phyloP scores from a whole-genome alignment of 192 early-diverging fungal genomes.

The Phycomyces blakesleeanus region DNA sequence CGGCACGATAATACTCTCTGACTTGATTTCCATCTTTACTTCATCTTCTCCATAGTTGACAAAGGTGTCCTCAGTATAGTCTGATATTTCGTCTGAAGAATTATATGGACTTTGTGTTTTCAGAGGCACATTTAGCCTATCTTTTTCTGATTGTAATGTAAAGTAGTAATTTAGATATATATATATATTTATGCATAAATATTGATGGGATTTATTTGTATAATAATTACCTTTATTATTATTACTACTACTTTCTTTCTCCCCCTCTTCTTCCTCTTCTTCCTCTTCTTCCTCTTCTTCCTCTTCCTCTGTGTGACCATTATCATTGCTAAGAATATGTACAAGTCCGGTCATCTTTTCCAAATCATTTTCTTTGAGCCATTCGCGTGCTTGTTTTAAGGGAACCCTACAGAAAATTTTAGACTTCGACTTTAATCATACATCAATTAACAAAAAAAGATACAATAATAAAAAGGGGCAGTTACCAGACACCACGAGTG shows the following conservation, averaged over 20 bases:
- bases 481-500: constrained; percentile 1
- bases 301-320: not conserved
- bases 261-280: no score
- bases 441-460: not conserved
- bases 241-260: no score
- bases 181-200: no score
- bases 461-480: not conserved
- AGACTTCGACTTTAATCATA: not conserved
- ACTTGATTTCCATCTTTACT: not conserved
- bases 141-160: no score
- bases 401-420: not conserved
- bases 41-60: not conserved
- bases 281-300: no score
- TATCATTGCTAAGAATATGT: not conserved
- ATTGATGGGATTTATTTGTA: no score
- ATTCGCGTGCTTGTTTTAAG: not conserved
- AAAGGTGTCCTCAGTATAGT: not conserved
- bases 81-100: not conserved
- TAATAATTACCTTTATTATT: no score
- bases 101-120: not conserved
- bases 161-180: no score
- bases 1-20: not conserved
- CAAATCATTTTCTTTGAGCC: not conserved
- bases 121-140: no score
- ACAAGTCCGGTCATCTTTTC: no score